Conservation (phyloP, 176 grass and related monocot species). For the Cymbopogon citratus region DNA sequence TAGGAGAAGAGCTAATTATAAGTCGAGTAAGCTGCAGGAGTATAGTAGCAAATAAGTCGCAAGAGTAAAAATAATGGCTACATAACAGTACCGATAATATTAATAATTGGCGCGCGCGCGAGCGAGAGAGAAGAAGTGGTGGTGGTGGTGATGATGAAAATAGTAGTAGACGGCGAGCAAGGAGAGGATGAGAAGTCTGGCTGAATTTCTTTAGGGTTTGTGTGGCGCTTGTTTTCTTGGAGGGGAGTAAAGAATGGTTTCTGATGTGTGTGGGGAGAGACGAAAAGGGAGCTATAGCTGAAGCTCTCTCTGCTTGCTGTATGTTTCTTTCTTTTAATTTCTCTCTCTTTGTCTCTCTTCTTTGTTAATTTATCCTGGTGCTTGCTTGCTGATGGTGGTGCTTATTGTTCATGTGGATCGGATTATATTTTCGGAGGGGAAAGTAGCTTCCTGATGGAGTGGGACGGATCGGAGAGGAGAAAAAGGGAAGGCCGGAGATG, state of each 20-base stretch:
- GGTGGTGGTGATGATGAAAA: conserved; percentile 48
- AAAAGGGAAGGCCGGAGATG: not conserved
- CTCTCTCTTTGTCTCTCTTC: not conserved
- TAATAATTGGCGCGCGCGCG: conserved; percentile 42
- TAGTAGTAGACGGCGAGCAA: conserved; percentile 18
- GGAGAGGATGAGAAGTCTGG: conserved; percentile 6
- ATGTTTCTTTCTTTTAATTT: conserved; percentile 8
- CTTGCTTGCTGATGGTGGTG: conserved; percentile 34
- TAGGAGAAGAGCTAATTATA: conserved; percentile 49
- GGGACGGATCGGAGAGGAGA: not conserved
- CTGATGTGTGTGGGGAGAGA: conserved; percentile 39
- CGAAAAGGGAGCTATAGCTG: not conserved
- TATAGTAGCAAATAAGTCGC: conserved; percentile 46
- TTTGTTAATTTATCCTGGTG: conserved; percentile 24
- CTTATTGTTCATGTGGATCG: conserved; percentile 25
- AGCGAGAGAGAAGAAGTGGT: conserved; percentile 31
- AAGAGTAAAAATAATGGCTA: conserved; percentile 56
- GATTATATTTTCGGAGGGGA: conserved; percentile 15
- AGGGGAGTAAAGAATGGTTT: conserved; percentile 69
- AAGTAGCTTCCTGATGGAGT: not conserved
- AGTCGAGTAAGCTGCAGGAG: conserved; percentile 34
- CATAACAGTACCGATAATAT: conserved; percentile 64
- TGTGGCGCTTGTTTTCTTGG: conserved; percentile 54
- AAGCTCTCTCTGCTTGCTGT: not conserved
- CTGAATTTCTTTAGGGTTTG: conserved; percentile 58